phyloP scores from a whole-genome alignment of 306 rosid species.

The Gynostemma pentaphyllum region DNA sequence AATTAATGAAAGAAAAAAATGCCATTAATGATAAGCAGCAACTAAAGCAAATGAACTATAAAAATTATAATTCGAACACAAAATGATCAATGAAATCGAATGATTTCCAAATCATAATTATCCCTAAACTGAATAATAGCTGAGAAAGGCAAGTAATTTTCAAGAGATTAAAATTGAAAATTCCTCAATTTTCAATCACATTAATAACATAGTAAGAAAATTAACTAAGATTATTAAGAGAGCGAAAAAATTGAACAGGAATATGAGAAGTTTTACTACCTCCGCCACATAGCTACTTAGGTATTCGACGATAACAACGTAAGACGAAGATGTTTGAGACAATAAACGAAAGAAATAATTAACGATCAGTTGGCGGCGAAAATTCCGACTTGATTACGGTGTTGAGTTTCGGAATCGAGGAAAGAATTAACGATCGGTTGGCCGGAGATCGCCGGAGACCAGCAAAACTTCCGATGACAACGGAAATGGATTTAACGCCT shows the following conservation, averaged over 20 bases:
- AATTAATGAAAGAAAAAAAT: constrained; percentile 1
- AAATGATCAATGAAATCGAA: background rate
- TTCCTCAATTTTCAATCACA: background rate
- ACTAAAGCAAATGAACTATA: background rate
- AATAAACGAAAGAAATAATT: background rate
- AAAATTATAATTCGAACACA: background rate
- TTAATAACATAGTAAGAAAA: background rate
- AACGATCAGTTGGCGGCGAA: background rate
- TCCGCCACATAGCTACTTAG: constrained; percentile 8
- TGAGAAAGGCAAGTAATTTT: background rate
- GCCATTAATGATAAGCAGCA: background rate
- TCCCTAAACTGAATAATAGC: background rate
- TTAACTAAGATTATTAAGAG: background rate
- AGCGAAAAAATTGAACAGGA: background rate
- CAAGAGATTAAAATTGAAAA: background rate
- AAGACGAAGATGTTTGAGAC: background rate
- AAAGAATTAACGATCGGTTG: background rate
- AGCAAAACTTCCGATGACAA: background rate
- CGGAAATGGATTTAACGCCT: constrained; percentile 7
- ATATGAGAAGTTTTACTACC: background rate
- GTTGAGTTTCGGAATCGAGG: background rate
- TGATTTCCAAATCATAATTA: background rate
- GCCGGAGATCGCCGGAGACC: constrained; percentile 10
- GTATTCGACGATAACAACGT: background rate
- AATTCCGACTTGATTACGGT: background rate